Base-by-base conservation (phyloP, 2,329 filamentous ascomycete genomes). In the Hirsutella rhossiliensis region DNA sequence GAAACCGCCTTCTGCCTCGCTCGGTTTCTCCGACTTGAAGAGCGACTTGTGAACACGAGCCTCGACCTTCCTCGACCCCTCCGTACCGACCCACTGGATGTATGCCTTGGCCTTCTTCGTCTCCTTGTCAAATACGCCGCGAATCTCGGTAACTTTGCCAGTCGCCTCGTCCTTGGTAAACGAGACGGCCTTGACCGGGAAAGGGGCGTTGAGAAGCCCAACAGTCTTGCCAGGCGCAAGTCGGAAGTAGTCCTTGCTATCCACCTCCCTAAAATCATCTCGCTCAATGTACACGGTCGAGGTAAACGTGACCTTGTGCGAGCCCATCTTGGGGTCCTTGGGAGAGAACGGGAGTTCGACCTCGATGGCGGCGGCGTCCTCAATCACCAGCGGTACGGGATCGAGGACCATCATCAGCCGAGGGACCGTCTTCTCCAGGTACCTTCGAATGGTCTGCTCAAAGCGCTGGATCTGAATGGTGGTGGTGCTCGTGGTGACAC, bases 391-490 rank as follows among this genome's bases (percentile, higher is more conserved):
- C 30, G 80, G 82, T 39, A 96, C 69, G 0, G 90, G 90, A 52
- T 96, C 87, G 18, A 95, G 74, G 2, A 97, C 78, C 28, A 96
- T 73, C 84, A 94, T 92, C 12, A 96, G 73, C 23, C 90, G 81
- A 2, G 90, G 89, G 0, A 95, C 88, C 0, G 86, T 88, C 41
- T 77, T 77, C 61, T 97, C 90, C 13, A 97, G 80, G 60, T 95
- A 94, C 50, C 80, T 80, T 19, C 90, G 80, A 47, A 97, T 79
- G 0, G 79, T 81, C 58, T 90, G 80, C 56, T 97, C 90, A 48
- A 97, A 87, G n/a, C 84, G 80, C 45, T 74, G 66, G 40, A 87
- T 81, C 60, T 90, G 80, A 53, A 95, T 94, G 50, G 85, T 79
- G 4, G 83, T 84, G 43, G 78, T 77, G 34, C 82, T 75, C 31